These are phyloP conservation scores for Naganishia friedmannii DNA, from an alignment of 768 basidiomycete genomes.

Conservation along the genomic window DNA sequence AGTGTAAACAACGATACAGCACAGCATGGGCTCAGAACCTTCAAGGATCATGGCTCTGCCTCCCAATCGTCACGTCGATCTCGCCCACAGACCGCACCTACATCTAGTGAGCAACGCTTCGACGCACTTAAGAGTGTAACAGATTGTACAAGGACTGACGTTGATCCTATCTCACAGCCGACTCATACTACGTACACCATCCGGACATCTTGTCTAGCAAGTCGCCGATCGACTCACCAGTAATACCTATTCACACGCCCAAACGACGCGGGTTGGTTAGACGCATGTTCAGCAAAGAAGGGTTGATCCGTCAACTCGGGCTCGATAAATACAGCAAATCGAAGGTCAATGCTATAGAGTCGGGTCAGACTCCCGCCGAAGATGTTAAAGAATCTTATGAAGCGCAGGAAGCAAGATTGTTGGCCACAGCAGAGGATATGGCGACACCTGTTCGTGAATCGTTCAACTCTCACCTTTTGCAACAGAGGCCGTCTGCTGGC, in stretches of 20 bases:
- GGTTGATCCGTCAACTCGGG: slow-evolving; percentile 1
- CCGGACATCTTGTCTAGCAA: neutral
- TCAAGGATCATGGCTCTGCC: neutral
- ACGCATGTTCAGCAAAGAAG: slow-evolving; percentile 13
- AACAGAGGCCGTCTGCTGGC: neutral
- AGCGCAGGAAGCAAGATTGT: slow-evolving; percentile 7
- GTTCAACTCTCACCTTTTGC: neutral
- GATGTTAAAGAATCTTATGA: neutral
- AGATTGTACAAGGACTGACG: neutral
- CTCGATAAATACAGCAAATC: neutral
- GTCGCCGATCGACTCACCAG: neutral
- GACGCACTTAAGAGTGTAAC: no score
- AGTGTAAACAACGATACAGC: neutral
- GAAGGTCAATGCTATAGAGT: neutral
- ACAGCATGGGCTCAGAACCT: neutral
- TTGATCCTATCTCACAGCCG: neutral
- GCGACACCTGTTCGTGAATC: neutral
- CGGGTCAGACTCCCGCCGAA: neutral
- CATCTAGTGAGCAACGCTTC: neutral
- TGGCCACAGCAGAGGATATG: slow-evolving; percentile 13
- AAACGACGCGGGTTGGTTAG: neutral
- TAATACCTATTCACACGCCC: neutral
- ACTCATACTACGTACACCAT: slow-evolving; percentile 4
- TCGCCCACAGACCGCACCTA: neutral
- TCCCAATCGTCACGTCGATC: neutral